Base-by-base conservation (phyloP, 2,329 filamentous ascomycete genomes). In the Penicillium glabrum region DNA sequence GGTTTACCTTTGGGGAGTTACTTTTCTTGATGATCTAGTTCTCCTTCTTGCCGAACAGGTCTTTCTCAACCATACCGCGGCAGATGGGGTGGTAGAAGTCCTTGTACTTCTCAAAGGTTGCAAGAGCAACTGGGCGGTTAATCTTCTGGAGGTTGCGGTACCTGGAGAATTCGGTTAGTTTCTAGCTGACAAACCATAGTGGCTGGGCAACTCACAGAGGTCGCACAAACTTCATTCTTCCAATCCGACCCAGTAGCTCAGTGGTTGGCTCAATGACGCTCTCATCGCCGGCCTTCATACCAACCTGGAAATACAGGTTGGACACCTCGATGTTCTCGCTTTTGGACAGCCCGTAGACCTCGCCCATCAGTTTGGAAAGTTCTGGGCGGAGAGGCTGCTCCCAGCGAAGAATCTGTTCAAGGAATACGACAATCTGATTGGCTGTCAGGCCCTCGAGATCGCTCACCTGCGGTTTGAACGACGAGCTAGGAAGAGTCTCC, bases 61-160 rank as follows among this genome's bases (percentile, higher is more conserved):
- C 90, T 82, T 96, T 97, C 77, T 91, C 89, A 3, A 96, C 86
- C 86, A 96, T 89, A 8, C 81, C 85, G 59, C 86, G 85, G 73
- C 93, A 97, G 66, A 98, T 97, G 2, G 95, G 95, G 71, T 98
- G 93, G 72, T 98, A 99, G 71, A 98, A 98, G 61, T 92, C 88
- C 75, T 84, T 89, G 73, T 96, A 89, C 82, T 89, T 89, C 77
- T 89, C 84, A 76, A 96, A 97, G 0, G 93, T 96, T 72, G 86
- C 80, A 52, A 93, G 75, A 0, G 95, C 93, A 67, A 96, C 75
- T 26, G 86, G 79, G 46, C 85, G 80, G 76, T 97, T 88, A 39
- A 90, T 85, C 72, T 87, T 86, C 68, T 89, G 88, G 64, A 99
- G 78, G 49, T 85, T 83, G 59, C 89, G 83, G 78, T 89, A 80